Evolutionary conservation across 192 early-diverging fungal species (phyloP).

Genomic region (Coemansia sp.): DNA sequence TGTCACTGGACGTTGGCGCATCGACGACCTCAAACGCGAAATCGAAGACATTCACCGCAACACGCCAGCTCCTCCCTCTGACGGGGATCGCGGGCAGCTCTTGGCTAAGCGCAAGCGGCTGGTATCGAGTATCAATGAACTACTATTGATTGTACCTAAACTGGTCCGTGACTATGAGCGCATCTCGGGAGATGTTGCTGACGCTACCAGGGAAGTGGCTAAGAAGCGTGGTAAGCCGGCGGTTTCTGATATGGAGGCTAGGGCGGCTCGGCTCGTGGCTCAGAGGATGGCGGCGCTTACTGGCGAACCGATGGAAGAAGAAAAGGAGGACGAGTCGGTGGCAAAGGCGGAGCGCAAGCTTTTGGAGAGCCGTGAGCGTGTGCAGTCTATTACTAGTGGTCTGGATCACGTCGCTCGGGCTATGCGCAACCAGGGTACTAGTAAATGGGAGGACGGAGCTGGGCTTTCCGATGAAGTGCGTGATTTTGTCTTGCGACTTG

Average conservation of each 20-base stretch:
- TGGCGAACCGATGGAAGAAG: slow-evolving; percentile 20
- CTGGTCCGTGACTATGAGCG: slow-evolving; percentile 33
- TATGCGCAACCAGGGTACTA: slow-evolving; percentile 9
- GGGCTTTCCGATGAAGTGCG: slow-evolving; percentile 38
- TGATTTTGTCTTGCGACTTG: slow-evolving; percentile 33
- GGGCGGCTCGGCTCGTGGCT: slow-evolving; percentile 47
- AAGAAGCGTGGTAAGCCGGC: not conserved
- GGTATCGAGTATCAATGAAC: slow-evolving; percentile 30
- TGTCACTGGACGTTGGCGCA: slow-evolving; percentile 37
- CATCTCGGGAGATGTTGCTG: slow-evolving; percentile 33
- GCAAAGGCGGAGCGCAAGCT: slow-evolving; percentile 20
- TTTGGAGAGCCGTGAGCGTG: slow-evolving; percentile 28
- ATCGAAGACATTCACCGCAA: slow-evolving; percentile 44
- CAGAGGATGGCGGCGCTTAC: slow-evolving; percentile 55
- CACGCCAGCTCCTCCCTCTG: slow-evolving; percentile 6
- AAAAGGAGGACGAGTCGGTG: slow-evolving; percentile 5
- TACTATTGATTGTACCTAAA: slow-evolving; percentile 23
- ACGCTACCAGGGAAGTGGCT: slow-evolving; percentile 17
- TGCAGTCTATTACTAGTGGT: slow-evolving; percentile 29
- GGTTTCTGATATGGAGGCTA: slow-evolving; percentile 28
- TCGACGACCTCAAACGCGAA: slow-evolving; percentile 52
- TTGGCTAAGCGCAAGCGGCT: slow-evolving; percentile 32
- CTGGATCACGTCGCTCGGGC: slow-evolving; percentile 25
- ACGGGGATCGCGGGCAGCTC: slow-evolving; percentile 17
- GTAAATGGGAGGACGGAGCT: slow-evolving; percentile 25